phyloP scores from a whole-genome alignment of 2,329 filamentous ascomycete species.

The Pseudogymnoascus sp. region DNA sequence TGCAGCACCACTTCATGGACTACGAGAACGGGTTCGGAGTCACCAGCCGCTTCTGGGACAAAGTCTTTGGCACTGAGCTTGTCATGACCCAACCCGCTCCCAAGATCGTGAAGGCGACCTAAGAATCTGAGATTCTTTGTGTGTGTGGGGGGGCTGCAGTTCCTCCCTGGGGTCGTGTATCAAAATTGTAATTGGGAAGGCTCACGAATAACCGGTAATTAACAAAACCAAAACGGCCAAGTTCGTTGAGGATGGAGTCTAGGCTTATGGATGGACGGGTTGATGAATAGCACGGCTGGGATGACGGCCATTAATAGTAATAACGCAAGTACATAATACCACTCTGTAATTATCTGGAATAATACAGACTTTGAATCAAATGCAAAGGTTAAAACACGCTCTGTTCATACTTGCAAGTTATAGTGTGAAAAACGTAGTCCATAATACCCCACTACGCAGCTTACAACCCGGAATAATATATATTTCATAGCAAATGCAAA shows the following conservation, averaged over 20 bases:
- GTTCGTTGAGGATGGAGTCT: not conserved
- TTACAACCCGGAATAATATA: not conserved
- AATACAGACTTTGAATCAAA: conserved; percentile 4
- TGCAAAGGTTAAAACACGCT: not conserved
- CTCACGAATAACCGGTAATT: not conserved
- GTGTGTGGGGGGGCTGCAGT: not conserved
- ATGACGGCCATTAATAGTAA: conserved; percentile 7
- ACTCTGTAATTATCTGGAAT: conserved; percentile 7
- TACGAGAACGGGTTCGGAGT: conserved; percentile 97
- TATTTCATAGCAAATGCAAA: not conserved
- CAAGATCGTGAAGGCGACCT: conserved; percentile 15
- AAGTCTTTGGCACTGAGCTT: conserved; percentile 83
- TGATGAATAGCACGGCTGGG: conserved; percentile 2
- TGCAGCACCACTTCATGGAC: conserved; percentile 95
- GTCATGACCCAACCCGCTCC: conserved; percentile 22
- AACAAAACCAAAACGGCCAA: not conserved
- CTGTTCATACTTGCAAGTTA: not conserved
- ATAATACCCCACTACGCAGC: too few relatives aligned
- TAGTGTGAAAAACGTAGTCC: not conserved
- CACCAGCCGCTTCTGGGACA: conserved; percentile 93
- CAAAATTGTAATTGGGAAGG: not conserved
- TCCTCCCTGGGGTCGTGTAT: not conserved
- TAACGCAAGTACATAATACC: conserved; percentile 1
- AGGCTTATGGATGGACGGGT: not conserved
- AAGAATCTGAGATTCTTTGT: not conserved